phyloP scores from a whole-genome alignment of 2,329 filamentous ascomycete species.

The Cordyceps fumosorosea region DNA sequence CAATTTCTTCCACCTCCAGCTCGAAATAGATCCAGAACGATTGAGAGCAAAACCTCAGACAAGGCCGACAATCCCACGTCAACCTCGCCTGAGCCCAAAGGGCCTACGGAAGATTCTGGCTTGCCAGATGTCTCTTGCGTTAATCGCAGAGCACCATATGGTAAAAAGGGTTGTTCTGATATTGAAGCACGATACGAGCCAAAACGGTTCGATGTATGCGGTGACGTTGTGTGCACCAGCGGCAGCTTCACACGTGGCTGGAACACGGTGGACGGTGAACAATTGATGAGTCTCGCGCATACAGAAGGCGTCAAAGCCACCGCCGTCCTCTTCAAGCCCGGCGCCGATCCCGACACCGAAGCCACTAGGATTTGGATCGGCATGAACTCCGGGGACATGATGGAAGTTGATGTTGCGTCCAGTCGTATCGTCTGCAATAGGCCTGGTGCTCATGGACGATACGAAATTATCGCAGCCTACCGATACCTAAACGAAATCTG shows the following conservation, averaged over 20 bases:
- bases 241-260: conserved; percentile 84
- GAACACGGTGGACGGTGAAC: conserved; percentile 75
- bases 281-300: conserved; percentile 73
- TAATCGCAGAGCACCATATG: conserved; percentile 74
- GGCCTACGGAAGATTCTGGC: conserved; percentile 48
- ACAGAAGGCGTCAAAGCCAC: conserved; percentile 79
- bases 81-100: conserved; percentile 30
- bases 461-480: conserved; percentile 78
- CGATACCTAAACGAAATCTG: conserved; percentile 85
- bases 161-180: conserved; percentile 65
- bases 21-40: conserved; percentile 27
- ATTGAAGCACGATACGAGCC: conserved; percentile 84
- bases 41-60: conserved; percentile 32
- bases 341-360: conserved; percentile 69
- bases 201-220: conserved; percentile 79
- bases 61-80: conserved; percentile 15
- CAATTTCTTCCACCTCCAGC: conserved; percentile 25
- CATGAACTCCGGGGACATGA: conserved; percentile 78
- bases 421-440: conserved; percentile 65
- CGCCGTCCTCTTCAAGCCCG: conserved; percentile 79
- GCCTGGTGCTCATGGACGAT: conserved; percentile 65
- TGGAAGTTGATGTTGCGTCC: conserved; percentile 76
- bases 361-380: conserved; percentile 83
- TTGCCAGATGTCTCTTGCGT: conserved; percentile 81
- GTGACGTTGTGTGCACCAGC: conserved; percentile 78